Percentiles rank a stretch among this genome's conserved stretches.
Conservation (phyloP, 208 protist species). For the Wallacemonas collosoma region DNA sequence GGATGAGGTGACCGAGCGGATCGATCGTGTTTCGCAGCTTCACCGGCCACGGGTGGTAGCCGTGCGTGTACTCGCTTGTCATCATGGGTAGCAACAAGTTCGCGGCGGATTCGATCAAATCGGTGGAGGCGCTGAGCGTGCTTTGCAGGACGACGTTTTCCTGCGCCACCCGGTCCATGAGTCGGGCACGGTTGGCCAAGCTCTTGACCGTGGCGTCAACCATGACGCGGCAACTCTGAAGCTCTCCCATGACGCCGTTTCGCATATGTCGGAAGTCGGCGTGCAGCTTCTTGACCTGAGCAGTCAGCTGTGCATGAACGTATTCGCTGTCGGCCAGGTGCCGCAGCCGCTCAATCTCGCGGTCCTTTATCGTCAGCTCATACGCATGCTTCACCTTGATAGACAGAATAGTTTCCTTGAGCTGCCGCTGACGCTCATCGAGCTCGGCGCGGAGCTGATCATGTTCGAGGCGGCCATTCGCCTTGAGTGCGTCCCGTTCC, state of each 20-base stretch:
- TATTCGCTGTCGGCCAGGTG: slow-evolving; percentile 58
- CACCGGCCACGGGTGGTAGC: slow-evolving; percentile 89
- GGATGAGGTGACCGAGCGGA: slow-evolving; percentile 68
- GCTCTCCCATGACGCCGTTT: slow-evolving; percentile 42
- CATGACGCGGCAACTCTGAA: slow-evolving; percentile 50
- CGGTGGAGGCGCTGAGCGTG: slow-evolving; percentile 51
- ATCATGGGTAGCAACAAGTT: slow-evolving; percentile 81
- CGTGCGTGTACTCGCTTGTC: slow-evolving; percentile 72
- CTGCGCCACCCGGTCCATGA: slow-evolving; percentile 58
- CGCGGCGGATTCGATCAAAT: slow-evolving; percentile 66
- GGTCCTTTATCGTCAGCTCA: slow-evolving; percentile 51
- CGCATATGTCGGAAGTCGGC: slow-evolving; percentile 40
- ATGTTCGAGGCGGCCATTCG: slow-evolving; percentile 41
- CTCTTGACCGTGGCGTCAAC: slow-evolving; percentile 48
- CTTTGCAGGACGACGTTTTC: slow-evolving; percentile 65
- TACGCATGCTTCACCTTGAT: slow-evolving; percentile 49
- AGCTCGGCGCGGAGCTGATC: slow-evolving; percentile 48
- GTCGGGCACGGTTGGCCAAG: slow-evolving; percentile 47
- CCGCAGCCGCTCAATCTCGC: slow-evolving; percentile 64
- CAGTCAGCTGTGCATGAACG: slow-evolving; percentile 37
- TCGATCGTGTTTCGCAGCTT: slow-evolving; percentile 85
- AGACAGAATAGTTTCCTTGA: slow-evolving; percentile 58
- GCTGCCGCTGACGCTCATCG: slow-evolving; percentile 45
- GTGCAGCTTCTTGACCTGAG: slow-evolving; percentile 42
- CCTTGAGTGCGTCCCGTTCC: slow-evolving; percentile 23